phyloP scores from a whole-genome alignment of 2,329 filamentous ascomycete genomes.

The Ceratocystis harringtonii region DNA sequence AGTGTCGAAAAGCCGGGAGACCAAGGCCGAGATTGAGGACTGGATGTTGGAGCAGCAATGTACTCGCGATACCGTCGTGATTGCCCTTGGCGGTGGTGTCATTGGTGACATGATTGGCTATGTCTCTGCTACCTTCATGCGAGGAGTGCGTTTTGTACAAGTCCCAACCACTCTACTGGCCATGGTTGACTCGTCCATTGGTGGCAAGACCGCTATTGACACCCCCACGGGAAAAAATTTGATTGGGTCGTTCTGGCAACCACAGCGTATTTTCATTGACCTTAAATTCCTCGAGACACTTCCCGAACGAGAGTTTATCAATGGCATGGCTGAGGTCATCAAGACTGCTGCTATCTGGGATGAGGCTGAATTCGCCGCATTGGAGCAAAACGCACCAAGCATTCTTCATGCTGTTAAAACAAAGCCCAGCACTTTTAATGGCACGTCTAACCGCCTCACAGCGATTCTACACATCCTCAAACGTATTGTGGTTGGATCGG shows the following conservation, averaged over 20 bases:
- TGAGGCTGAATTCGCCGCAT: conserved; percentile 65
- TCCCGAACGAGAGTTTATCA: conserved; percentile 84
- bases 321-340: conserved; percentile 96
- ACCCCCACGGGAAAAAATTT: conserved; percentile 92
- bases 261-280: conserved; percentile 85
- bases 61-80: conserved; percentile 84
- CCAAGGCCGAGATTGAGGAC: conserved; percentile 91
- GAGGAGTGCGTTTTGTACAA: conserved; percentile 88
- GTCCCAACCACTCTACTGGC: conserved; percentile 87
- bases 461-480: conserved; percentile 58
- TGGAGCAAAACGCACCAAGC: conserved; percentile 65
- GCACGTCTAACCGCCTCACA: conserved; percentile 38
- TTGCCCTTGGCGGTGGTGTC: conserved; percentile 87
- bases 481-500: conserved; percentile 73
- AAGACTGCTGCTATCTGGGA: conserved; percentile 97
- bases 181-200: conserved; percentile 98
- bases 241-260: conserved; percentile 93
- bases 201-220: conserved; percentile 96
- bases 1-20: conserved; percentile 81
- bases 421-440: conserved; percentile 26
- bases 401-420: conserved; percentile 41
- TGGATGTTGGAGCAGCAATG: conserved; percentile 91
- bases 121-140: conserved; percentile 96
- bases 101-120: conserved; percentile 98
- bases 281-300: conserved; percentile 81